Conservation (phyloP, 345 rosid species). For the Sisymbrium altissimum region DNA sequence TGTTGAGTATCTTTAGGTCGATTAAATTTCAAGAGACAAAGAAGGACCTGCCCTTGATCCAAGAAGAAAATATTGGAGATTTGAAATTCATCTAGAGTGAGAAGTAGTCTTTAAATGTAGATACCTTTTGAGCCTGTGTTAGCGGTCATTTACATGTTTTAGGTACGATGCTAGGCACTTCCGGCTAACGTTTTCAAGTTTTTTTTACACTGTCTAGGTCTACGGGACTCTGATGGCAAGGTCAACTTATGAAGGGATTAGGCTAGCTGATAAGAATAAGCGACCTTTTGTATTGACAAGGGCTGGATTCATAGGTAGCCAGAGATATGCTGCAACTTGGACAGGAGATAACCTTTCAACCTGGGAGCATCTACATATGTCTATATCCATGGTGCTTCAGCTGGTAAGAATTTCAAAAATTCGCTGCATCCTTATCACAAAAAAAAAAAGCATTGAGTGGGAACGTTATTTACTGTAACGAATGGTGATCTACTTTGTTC, state of each 20-base stretch:
- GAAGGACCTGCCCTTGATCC: too few relatives aligned
- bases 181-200: not conserved
- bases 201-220: constrained; percentile 45
- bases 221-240: constrained; percentile 92
- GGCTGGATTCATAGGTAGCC: constrained; percentile 88
- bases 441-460: not conserved
- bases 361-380: constrained; percentile 91
- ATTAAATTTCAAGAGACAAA: not conserved
- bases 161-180: not conserved
- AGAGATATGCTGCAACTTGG: constrained; percentile 90
- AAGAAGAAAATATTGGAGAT: too few relatives aligned
- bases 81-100: too few relatives aligned
- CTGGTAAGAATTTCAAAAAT: constrained; percentile 50
- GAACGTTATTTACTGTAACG: not conserved
- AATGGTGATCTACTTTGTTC: not conserved
- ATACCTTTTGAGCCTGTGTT: not conserved
- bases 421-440: not conserved
- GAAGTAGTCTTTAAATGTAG: not conserved
- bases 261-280: constrained; percentile 57
- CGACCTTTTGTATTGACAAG: constrained; percentile 92
- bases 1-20: not conserved
- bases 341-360: constrained; percentile 89
- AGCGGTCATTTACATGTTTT: too few relatives aligned
- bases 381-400: constrained; percentile 83
- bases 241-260: constrained; percentile 81